phyloP scores from a whole-genome alignment of 495 filamentous ascomycete species.

The Hypoxylon perforatum region DNA sequence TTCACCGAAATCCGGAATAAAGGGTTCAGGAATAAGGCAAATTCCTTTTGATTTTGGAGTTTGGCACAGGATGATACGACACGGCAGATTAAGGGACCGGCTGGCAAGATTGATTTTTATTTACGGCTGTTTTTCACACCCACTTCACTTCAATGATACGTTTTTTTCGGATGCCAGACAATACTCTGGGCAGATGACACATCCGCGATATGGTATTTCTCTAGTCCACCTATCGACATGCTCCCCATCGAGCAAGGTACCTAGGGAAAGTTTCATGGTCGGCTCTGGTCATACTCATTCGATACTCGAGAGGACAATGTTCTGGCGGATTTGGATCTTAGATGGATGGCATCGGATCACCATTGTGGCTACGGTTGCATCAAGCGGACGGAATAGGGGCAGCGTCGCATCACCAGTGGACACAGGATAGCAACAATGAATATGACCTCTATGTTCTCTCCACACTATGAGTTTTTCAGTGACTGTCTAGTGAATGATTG shows the following conservation, averaged over 20 bases:
- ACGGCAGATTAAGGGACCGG: conserved; percentile 5
- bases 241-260: neutral
- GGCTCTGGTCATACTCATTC: conserved; percentile 5
- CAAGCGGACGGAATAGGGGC: conserved; percentile 16
- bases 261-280: neutral
- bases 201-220: neutral
- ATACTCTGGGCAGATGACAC: conserved; percentile 5
- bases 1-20: conserved; percentile 5
- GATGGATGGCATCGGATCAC: conserved; percentile 10
- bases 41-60: neutral
- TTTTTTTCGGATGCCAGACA: conserved; percentile 7
- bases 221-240: neutral
- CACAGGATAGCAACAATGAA: conserved; percentile 17
- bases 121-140: conserved; percentile 3
- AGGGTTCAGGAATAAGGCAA: neutral
- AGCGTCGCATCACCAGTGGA: conserved; percentile 3
- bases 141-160: conserved; percentile 11
- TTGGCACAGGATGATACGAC: conserved; percentile 2
- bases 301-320: neutral
- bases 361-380: conserved; percentile 30
- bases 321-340: conserved; percentile 1
- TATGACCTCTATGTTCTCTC: conserved; percentile 1
- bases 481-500: too few species aligned
- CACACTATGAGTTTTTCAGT: neutral
- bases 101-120: conserved; percentile 15